These are phyloP conservation scores for Physcomitrium patens DNA, from an alignment of 225 moss, liverwort and hornwort species.

Conservation along the genomic window DNA sequence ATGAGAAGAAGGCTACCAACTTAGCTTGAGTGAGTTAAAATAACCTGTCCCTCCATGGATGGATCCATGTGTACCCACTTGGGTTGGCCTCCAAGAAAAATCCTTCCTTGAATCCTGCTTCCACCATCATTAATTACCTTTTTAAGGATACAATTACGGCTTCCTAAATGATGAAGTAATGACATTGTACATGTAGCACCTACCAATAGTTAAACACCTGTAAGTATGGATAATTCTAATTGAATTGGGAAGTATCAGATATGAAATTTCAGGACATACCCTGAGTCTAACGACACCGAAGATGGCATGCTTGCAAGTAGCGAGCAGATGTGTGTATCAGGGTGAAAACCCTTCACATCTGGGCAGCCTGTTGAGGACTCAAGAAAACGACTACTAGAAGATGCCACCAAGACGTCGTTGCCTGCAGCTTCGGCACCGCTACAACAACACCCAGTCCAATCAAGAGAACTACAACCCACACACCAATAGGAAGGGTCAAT, in stretches of 20 bases:
- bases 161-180: background rate
- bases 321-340: slow-evolving; percentile 55
- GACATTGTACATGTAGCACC: background rate
- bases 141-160: slow-evolving; percentile 1
- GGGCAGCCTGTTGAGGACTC: slow-evolving; percentile 58
- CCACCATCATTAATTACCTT: too few relatives aligned
- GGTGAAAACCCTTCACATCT: slow-evolving; percentile 56
- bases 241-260: background rate
- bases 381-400: slow-evolving; percentile 54
- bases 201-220: background rate
- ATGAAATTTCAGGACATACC: slow-evolving; percentile 28
- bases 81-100: too few relatives aligned
- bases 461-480: slow-evolving; percentile 42
- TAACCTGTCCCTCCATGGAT: too few relatives aligned
- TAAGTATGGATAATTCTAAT: background rate
- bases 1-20: too few relatives aligned
- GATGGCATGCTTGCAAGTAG: slow-evolving; percentile 64
- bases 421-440: slow-evolving; percentile 53
- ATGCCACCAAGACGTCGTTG: slow-evolving; percentile 58
- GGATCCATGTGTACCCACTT: too few relatives aligned
- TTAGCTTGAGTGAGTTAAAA: too few relatives aligned
- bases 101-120: too few relatives aligned
- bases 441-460: slow-evolving; percentile 73
- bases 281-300: slow-evolving; percentile 56
- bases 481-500: background rate